phyloP scores from a whole-genome alignment of 176 grass and related monocot species.

The Lolium perenne region DNA sequence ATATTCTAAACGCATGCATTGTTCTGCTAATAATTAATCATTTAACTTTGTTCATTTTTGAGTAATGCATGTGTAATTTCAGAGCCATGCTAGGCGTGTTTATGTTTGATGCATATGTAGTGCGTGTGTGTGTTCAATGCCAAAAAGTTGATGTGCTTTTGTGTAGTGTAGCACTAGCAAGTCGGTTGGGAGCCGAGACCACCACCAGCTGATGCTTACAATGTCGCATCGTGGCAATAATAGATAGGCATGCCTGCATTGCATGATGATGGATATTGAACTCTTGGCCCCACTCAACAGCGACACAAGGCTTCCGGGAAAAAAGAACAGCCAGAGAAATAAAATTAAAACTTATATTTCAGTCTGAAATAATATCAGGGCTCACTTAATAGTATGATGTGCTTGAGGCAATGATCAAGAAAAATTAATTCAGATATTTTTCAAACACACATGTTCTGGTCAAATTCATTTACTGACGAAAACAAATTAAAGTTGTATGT shows the following conservation, averaged over 20 bases:
- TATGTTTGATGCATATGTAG: background rate
- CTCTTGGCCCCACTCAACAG: slow-evolving; percentile 33
- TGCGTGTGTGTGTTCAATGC: background rate
- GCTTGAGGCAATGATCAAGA: too few relatives aligned
- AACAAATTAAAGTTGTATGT: too few relatives aligned
- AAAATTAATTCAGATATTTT: too few relatives aligned
- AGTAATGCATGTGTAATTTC: background rate
- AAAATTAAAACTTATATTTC: background rate
- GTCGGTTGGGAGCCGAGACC: slow-evolving; percentile 34
- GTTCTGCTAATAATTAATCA: background rate
- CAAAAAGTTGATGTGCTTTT: slow-evolving; percentile 49
- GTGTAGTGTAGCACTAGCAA: slow-evolving; percentile 48
- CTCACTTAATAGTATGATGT: too few relatives aligned
- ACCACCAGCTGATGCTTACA: slow-evolving; percentile 46
- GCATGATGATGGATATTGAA: slow-evolving; percentile 13
- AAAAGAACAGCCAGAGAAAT: too few relatives aligned
- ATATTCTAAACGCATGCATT: background rate
- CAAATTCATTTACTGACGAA: too few relatives aligned
- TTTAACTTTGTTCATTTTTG: background rate
- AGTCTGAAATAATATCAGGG: background rate
- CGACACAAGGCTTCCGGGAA: background rate
- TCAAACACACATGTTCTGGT: too few relatives aligned
- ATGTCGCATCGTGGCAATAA: slow-evolving; percentile 33
- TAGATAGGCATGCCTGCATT: slow-evolving; percentile 27
- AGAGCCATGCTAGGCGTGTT: slow-evolving; percentile 7